phyloP scores from a whole-genome alignment of 1,284 basidiomycete species.

The Pseudozyma tsukubaensis region DNA sequence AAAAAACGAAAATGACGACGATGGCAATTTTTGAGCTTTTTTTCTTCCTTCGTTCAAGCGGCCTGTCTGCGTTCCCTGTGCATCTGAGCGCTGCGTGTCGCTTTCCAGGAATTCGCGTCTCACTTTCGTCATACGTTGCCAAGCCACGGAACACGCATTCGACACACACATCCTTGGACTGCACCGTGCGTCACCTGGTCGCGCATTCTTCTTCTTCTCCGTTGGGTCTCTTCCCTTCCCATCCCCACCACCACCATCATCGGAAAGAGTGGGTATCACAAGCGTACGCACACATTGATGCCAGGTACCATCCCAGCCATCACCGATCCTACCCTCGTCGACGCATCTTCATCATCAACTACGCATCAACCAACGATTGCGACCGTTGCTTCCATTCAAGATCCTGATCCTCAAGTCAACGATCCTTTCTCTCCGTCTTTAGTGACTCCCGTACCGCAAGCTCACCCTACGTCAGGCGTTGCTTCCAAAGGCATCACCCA shows the following conservation, averaged over 20 bases:
- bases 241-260: slow-evolving; percentile 8
- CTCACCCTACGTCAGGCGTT: slow-evolving; percentile 38
- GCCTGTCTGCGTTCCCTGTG: no score
- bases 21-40: no score
- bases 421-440: slow-evolving; percentile 38
- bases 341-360: slow-evolving; percentile 4
- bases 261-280: neutral
- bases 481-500: slow-evolving; percentile 44
- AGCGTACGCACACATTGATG: slow-evolving; percentile 19
- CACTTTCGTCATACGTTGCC: no score
- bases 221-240: neutral
- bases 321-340: slow-evolving; percentile 50
- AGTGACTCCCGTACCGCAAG: slow-evolving; percentile 29
- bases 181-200: slow-evolving; percentile 3
- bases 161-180: neutral
- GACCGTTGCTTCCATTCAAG: slow-evolving; percentile 20
- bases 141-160: no score
- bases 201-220: neutral
- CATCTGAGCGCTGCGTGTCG: no score
- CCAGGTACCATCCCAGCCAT: slow-evolving; percentile 51
- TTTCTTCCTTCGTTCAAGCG: no score
- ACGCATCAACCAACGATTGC: slow-evolving; percentile 18
- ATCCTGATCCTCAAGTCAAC: slow-evolving; percentile 24
- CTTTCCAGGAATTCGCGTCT: no score
- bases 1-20: no score